Percentiles rank a stretch among this genome's conserved stretches.
phyloP scores from a whole-genome alignment of 768 basidiomycete genomes.

The Boletus fagicola region DNA sequence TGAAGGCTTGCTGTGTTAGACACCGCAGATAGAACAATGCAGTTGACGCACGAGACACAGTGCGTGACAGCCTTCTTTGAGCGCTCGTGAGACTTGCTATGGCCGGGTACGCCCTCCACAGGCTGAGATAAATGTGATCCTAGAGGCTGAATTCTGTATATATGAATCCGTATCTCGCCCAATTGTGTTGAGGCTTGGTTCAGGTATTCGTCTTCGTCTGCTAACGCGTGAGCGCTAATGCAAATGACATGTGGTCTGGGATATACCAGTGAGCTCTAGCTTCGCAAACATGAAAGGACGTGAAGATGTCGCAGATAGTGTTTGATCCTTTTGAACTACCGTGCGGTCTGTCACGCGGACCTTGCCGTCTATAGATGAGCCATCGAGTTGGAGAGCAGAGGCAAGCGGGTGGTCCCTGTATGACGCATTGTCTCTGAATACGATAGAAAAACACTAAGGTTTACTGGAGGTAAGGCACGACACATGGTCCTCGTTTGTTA shows the following conservation, averaged over 20 bases:
- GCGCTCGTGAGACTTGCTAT: slow-evolving; percentile 30
- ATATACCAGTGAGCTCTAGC: slow-evolving; percentile 30
- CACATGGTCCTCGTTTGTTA: not conserved
- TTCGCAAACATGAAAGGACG: slow-evolving; percentile 29
- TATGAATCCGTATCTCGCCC: slow-evolving; percentile 21
- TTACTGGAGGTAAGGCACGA: slow-evolving; percentile 1
- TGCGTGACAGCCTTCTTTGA: slow-evolving; percentile 33
- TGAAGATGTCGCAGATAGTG: slow-evolving; percentile 14
- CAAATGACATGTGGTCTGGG: not conserved
- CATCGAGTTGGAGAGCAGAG: slow-evolving; percentile 20
- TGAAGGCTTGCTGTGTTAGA: slow-evolving; percentile 6
- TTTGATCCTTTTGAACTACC: not conserved
- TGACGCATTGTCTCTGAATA: slow-evolving; percentile 13
- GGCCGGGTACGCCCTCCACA: not conserved
- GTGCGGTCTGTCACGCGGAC: slow-evolving; percentile 4
- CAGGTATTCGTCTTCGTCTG: slow-evolving; percentile 30
- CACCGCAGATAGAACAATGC: not conserved
- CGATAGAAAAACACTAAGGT: slow-evolving; percentile 27
- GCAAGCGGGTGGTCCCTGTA: slow-evolving; percentile 6
- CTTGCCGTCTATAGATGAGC: slow-evolving; percentile 8
- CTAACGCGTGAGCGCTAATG: slow-evolving; percentile 5
- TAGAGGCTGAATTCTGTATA: slow-evolving; percentile 4
- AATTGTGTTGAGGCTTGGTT: slow-evolving; percentile 14
- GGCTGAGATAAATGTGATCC: accelerated
- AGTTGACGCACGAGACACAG: slow-evolving; percentile 25